phyloP scores from a whole-genome alignment of 1,284 basidiomycete species.

The Cryptococcus jaspeensis region DNA sequence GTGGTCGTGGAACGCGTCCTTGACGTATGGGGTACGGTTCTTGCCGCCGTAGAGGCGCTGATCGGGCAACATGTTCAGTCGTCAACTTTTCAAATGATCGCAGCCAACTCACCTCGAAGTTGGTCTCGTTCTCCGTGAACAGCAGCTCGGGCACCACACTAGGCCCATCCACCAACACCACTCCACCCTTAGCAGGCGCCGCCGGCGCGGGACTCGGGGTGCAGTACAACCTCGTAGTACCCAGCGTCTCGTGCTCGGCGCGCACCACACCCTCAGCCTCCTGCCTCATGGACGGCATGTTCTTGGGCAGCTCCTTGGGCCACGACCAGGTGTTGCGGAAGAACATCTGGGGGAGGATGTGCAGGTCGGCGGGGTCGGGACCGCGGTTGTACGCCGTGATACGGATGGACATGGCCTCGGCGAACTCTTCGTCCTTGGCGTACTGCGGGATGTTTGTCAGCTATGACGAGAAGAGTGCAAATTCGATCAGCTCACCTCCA shows the following conservation, averaged over 20 bases:
- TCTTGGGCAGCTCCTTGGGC: slow-evolving; percentile 74
- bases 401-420: slow-evolving; percentile 84
- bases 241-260: slow-evolving; percentile 70
- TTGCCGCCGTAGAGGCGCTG: slow-evolving; percentile 79
- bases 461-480: slow-evolving; percentile 1
- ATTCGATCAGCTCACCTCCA: slow-evolving; percentile 65
- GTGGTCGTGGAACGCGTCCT: slow-evolving; percentile 99
- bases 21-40: slow-evolving; percentile 80
- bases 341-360: slow-evolving; percentile 92
- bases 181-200: slow-evolving; percentile 61
- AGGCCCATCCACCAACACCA: slow-evolving; percentile 62
- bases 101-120: slow-evolving; percentile 69
- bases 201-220: slow-evolving; percentile 89
- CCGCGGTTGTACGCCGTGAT: slow-evolving; percentile 97
- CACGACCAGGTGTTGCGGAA: slow-evolving; percentile 99
- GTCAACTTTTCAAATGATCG: too few relatives aligned
- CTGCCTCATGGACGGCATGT: slow-evolving; percentile 63
- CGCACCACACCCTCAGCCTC: slow-evolving; percentile 63
- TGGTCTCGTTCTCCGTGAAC: slow-evolving; percentile 97
- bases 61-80: too few relatives aligned
- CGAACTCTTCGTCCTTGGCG: slow-evolving; percentile 91
- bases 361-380: slow-evolving; percentile 90
- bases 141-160: slow-evolving; percentile 76
- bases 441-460: slow-evolving; percentile 61
- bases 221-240: slow-evolving; percentile 79